These are phyloP conservation scores for Yamadazyma blattariae DNA, from an alignment of 1,139 yeast genomes.

Conservation along the genomic window DNA sequence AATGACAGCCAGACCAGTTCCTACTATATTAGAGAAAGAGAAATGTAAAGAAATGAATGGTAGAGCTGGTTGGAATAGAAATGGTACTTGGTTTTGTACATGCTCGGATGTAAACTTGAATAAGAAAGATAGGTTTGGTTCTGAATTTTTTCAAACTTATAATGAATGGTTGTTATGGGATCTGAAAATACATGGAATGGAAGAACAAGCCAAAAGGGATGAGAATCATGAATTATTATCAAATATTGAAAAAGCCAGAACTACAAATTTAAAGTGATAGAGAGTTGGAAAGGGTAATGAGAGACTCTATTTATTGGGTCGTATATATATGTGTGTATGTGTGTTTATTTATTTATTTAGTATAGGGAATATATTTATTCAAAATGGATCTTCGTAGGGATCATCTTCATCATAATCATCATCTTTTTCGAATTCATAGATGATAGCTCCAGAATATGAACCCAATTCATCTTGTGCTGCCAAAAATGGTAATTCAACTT, in stretches of 20 bases:
- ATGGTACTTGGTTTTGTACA: constrained; percentile 33
- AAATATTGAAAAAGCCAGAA: too few species aligned
- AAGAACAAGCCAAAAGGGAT: constrained; percentile 10
- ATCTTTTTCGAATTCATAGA: constrained; percentile 80
- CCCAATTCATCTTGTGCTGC: constrained; percentile 81
- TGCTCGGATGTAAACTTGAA: constrained; percentile 10
- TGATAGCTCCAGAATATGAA: constrained; percentile 81
- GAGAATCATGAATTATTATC: constrained; percentile 7
- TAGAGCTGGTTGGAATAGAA: constrained; percentile 25
- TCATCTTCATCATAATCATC: constrained; percentile 97
- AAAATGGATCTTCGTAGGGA: constrained; percentile 92
- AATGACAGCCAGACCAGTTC: constrained; percentile 27
- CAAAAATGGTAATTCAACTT: constrained; percentile 84
- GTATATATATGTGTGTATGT: too few species aligned
- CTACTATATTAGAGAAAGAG: constrained; percentile 28
- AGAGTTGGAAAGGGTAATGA: too few species aligned
- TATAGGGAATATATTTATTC: not conserved
- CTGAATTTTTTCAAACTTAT: constrained; percentile 14
- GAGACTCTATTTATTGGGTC: too few species aligned
- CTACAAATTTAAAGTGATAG: too few species aligned
- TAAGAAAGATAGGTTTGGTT: constrained; percentile 14
- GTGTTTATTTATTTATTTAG: too few species aligned
- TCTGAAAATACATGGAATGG: constrained; percentile 8
- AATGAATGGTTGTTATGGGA: constrained; percentile 21
- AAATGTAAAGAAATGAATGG: constrained; percentile 26